A percentile compares a stretch with the other conserved stretches of the same genome.
phyloP scores from a whole-genome alignment of 83 land plant species.

The Diphasiastrum complanatum region DNA sequence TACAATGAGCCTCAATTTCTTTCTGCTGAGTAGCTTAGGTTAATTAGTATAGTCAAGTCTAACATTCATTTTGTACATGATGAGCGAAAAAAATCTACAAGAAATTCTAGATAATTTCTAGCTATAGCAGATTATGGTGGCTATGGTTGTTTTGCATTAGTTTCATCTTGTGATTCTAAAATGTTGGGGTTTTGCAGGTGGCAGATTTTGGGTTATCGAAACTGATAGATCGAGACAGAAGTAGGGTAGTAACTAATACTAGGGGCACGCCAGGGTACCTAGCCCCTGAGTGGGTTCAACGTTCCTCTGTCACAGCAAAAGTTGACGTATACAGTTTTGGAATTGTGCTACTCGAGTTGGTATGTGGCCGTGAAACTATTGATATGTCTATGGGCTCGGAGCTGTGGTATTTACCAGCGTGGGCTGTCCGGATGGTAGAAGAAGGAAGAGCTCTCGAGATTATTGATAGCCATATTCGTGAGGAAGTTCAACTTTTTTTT shows the following conservation, averaged over 20 bases:
- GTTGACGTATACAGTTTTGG: conserved; percentile 28
- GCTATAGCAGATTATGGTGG: no score
- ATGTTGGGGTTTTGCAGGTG: no score
- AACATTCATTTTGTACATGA: no score
- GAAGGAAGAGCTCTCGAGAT: not conserved
- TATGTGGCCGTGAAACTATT: conserved; percentile 17
- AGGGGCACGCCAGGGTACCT: conserved; percentile 33
- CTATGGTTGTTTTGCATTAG: no score
- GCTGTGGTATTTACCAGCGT: not conserved
- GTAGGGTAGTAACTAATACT: conserved; percentile 7
- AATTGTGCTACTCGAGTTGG: conserved; percentile 23
- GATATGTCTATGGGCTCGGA: conserved; percentile 3
- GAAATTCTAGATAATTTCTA: no score
- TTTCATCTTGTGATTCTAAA: no score
- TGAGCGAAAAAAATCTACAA: no score
- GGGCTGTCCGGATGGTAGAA: conserved; percentile 10
- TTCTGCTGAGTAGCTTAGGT: no score
- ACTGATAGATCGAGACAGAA: conserved; percentile 7
- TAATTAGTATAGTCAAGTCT: no score
- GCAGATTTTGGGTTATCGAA: conserved; percentile 30
- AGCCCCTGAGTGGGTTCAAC: conserved; percentile 30
- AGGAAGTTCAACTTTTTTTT: not conserved
- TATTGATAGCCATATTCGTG: not conserved
- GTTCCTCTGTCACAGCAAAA: conserved; percentile 5
- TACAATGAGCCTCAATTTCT: no score